Percentiles rank a stretch among this genome's conserved stretches.
Evolutionary conservation across 805 yeast genomes (phyloP).

Genomic region (Pichia californica): DNA sequence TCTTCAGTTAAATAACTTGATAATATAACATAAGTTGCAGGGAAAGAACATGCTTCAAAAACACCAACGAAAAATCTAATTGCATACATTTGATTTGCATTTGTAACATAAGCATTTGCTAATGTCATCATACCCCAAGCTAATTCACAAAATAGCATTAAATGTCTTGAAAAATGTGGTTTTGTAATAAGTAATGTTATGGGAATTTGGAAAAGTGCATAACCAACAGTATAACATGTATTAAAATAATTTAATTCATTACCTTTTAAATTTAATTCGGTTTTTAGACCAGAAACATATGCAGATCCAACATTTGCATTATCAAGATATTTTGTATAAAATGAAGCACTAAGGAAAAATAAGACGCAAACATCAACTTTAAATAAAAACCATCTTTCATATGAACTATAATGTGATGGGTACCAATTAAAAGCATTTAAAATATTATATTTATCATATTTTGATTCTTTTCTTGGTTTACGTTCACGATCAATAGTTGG

Average conservation of each 20-base stretch:
- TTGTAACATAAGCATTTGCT: conserved; percentile 36
- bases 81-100: conserved; percentile 45
- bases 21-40: conserved; percentile 46
- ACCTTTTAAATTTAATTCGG: conserved; percentile 27
- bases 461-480: conserved; percentile 3
- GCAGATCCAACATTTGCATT: conserved; percentile 51
- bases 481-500: conserved; percentile 13
- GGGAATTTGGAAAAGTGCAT: conserved; percentile 56
- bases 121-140: conserved; percentile 26
- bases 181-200: conserved; percentile 40
- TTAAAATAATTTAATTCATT: conserved; percentile 22
- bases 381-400: conserved; percentile 14
- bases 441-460: conserved; percentile 10
- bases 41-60: conserved; percentile 57
- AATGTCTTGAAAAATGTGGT: conserved; percentile 44
- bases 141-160: conserved; percentile 51
- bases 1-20: conserved; percentile 13
- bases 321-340: conserved; percentile 53
- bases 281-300: conserved; percentile 63
- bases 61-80: conserved; percentile 56
- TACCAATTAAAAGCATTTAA: conserved; percentile 14
- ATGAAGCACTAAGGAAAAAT: conserved; percentile 28
- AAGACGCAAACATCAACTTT: conserved; percentile 14
- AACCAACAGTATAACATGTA: conserved; percentile 37
- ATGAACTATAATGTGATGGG: conserved; percentile 15